Conservation (phyloP, 2,329 filamentous ascomycete genomes). For the Claviceps paspali region DNA sequence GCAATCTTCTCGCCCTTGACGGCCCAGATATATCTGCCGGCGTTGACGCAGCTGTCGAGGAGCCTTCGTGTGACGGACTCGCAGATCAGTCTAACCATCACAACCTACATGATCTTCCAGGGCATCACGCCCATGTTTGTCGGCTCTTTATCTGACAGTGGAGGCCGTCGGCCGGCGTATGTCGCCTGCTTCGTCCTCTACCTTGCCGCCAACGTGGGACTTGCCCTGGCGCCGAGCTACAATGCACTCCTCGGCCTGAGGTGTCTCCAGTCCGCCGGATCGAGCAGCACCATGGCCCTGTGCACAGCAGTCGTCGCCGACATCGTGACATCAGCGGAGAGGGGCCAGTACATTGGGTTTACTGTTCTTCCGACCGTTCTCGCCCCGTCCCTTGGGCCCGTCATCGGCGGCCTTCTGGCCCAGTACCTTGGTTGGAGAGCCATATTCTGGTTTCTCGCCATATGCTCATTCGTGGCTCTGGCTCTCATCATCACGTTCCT, state of each 20-base stretch:
- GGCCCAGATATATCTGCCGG: conserved; percentile 39
- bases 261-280: conserved; percentile 42
- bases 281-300: conserved; percentile 43
- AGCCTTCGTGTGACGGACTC: conserved; percentile 28
- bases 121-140: conserved; percentile 42
- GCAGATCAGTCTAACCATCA: conserved; percentile 35
- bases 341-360: conserved; percentile 43
- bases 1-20: conserved; percentile 32
- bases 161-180: conserved; percentile 39
- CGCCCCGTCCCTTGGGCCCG: conserved; percentile 33
- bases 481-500: conserved; percentile 31
- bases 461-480: conserved; percentile 25
- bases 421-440: conserved; percentile 42
- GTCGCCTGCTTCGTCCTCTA: conserved; percentile 37
- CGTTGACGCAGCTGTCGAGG: conserved; percentile 30
- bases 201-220: conserved; percentile 36
- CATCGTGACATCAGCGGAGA: conserved; percentile 43
- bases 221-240: conserved; percentile 34
- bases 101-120: conserved; percentile 45
- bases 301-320: conserved; percentile 46
- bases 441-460: conserved; percentile 48
- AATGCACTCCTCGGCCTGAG: conserved; percentile 35
- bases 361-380: conserved; percentile 33
- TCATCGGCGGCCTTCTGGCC: conserved; percentile 42
- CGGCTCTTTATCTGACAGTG: conserved; percentile 38